Evolutionary conservation across 2,329 filamentous ascomycete genomes (phyloP).

Genomic region (Trichoderma afroharzianum): DNA sequence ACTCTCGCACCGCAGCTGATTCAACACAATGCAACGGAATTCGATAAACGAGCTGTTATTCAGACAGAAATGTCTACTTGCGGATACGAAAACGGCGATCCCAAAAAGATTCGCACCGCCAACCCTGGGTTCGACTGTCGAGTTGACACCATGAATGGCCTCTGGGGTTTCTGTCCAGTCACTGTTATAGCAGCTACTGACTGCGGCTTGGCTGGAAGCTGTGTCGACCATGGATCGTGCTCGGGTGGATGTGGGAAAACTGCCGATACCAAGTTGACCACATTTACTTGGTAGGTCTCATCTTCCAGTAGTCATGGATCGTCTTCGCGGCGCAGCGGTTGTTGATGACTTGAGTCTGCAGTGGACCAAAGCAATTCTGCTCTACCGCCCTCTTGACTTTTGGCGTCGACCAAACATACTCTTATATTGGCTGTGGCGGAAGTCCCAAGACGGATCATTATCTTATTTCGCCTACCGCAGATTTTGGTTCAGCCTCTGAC

Average conservation of each 20-base stretch:
- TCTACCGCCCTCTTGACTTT: constrained; percentile 34
- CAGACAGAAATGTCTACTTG: constrained; percentile 28
- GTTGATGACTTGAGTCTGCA: not conserved
- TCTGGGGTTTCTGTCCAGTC: constrained; percentile 41
- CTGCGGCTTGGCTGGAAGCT: constrained; percentile 37
- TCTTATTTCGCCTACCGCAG: constrained; percentile 19
- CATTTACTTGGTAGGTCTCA: constrained; percentile 34
- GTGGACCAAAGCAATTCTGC: constrained; percentile 27
- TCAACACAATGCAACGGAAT: not conserved
- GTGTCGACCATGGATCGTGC: constrained; percentile 33
- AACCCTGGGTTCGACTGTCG: constrained; percentile 35
- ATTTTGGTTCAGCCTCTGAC: not conserved
- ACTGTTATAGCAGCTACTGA: constrained; percentile 34
- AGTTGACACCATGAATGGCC: constrained; percentile 30
- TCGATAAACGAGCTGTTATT: constrained; percentile 11
- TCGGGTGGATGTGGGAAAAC: constrained; percentile 32
- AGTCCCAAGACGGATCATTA: constrained; percentile 26
- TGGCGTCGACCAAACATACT: constrained; percentile 32
- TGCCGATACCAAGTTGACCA: constrained; percentile 25
- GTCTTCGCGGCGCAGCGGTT: not conserved
- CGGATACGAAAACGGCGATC: constrained; percentile 32
- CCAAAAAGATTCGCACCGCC: constrained; percentile 29
- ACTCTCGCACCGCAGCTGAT: not conserved
- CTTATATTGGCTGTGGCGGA: constrained; percentile 34
- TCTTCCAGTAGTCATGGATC: not conserved